Conservation (phyloP, 345 rosid genomes). For the Alliaria petiolata region DNA sequence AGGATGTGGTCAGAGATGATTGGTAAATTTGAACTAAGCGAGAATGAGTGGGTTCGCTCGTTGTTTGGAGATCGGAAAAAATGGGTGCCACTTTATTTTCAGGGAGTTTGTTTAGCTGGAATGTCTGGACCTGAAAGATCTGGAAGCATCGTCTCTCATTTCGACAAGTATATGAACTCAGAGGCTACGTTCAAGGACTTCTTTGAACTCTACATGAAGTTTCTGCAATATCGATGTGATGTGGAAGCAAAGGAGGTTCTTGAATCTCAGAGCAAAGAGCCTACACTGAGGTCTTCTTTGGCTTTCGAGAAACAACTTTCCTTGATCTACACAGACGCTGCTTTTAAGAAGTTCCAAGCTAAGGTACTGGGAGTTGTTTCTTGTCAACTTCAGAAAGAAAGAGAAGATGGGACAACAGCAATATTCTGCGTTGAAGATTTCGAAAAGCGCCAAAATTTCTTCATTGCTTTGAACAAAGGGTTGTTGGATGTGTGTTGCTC, state of each 20-base stretch:
- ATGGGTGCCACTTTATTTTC: slow-evolving; percentile 48
- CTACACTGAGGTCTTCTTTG: slow-evolving; percentile 40
- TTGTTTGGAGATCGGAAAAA: slow-evolving; percentile 43
- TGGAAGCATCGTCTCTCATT: slow-evolving; percentile 17
- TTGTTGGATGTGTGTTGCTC: slow-evolving; percentile 38
- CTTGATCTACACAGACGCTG: slow-evolving; percentile 39
- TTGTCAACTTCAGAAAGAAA: slow-evolving; percentile 44
- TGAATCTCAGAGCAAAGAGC: slow-evolving; percentile 43
- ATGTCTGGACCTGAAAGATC: slow-evolving; percentile 29
- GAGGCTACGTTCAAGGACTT: slow-evolving; percentile 39
- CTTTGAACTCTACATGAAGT: slow-evolving; percentile 34
- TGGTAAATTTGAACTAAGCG: slow-evolving; percentile 39
- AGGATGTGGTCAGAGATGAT: slow-evolving; percentile 45
- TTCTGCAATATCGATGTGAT: slow-evolving; percentile 39
- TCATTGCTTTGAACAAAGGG: slow-evolving; percentile 35
- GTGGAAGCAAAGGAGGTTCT: slow-evolving; percentile 41
- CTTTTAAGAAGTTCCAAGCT: slow-evolving; percentile 50
- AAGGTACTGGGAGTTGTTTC: slow-evolving; percentile 51
- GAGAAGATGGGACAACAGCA: slow-evolving; percentile 30
- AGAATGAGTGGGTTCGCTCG: slow-evolving; percentile 41
- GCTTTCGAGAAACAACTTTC: slow-evolving; percentile 50
- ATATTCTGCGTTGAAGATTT: slow-evolving; percentile 44
- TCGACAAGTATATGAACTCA: slow-evolving; percentile 27
- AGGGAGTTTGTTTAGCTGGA: slow-evolving; percentile 33
- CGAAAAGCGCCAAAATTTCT: slow-evolving; percentile 38